Conservation (phyloP, 495 filamentous ascomycete genomes). For the Entonaema liquescens region DNA sequence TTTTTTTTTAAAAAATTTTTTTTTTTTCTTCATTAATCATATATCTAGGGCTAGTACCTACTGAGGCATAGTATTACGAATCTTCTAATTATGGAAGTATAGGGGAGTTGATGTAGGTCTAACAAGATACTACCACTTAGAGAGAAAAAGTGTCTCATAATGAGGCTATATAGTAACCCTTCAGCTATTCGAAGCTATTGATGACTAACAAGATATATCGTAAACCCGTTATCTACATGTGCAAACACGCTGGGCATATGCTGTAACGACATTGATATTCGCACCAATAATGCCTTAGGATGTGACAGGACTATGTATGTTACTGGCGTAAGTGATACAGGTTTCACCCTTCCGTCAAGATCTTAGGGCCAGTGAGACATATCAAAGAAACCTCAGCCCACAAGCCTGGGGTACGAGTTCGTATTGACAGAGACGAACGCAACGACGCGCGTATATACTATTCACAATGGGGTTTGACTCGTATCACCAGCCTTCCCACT, state of each 20-base stretch:
- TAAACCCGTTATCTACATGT: neutral
- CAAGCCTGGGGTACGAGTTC: neutral
- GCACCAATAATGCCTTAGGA: neutral
- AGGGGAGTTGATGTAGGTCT: neutral
- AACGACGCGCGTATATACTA: neutral
- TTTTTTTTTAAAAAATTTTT: neutral
- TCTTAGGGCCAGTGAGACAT: neutral
- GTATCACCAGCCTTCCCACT: neutral
- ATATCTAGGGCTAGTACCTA: too few relatives aligned
- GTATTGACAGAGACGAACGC: neutral
- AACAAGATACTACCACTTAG: neutral
- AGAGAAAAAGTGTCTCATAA: neutral
- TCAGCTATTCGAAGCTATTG: neutral
- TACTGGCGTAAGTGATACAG: constrained; percentile 1
- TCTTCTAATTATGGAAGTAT: neutral
- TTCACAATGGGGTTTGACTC: neutral
- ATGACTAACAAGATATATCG: neutral
- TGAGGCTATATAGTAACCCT: neutral
- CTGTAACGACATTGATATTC: neutral
- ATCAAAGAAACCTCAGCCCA: neutral
- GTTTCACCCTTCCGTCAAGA: constrained; percentile 1
- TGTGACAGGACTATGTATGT: neutral
- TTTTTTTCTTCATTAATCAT: neutral
- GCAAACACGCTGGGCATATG: neutral
- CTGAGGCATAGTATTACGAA: neutral